phyloP scores from a whole-genome alignment of 1,284 basidiomycete species.

The Ganoderma resinaceum region DNA sequence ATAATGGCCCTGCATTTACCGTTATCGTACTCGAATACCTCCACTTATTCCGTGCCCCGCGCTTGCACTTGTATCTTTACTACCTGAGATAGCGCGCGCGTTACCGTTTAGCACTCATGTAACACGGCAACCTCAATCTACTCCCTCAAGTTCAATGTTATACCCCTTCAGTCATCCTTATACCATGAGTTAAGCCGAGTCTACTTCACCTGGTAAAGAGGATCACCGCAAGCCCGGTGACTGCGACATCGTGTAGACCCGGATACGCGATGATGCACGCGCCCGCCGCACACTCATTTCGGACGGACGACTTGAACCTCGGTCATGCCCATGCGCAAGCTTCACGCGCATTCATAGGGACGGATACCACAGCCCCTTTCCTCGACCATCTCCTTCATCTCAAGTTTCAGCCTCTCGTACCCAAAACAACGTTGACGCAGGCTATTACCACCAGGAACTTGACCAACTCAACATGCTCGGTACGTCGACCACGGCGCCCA shows the following conservation, averaged over 20 bases:
- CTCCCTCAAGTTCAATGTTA: conserved; percentile 13
- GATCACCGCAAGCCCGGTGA: neutral
- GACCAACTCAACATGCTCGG: conserved; percentile 23
- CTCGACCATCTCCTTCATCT: neutral
- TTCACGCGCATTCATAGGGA: conserved; percentile 8
- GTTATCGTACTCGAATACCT: conserved; percentile 3
- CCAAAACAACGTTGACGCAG: neutral
- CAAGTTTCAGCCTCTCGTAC: neutral
- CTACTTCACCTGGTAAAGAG: neutral
- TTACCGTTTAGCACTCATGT: neutral
- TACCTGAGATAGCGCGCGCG: neutral
- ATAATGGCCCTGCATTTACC: conserved; percentile 2
- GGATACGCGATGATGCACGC: conserved; percentile 13
- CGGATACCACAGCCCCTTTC: conserved; percentile 6
- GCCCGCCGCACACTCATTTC: neutral
- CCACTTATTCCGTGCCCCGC: neutral
- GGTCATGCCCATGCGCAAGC: conserved; percentile 15
- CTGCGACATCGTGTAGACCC: neutral
- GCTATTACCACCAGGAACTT: neutral
- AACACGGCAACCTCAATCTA: neutral
- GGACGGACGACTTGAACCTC: conserved; percentile 9
- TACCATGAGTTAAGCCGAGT: neutral
- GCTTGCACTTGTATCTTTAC: conserved; percentile 16
- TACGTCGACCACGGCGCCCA: conserved; percentile 8
- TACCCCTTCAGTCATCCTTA: conserved; percentile 7